A percentile compares a stretch with the other conserved stretches of the same genome.
Evolutionary conservation across 2,329 filamentous ascomycete species (phyloP).

Genomic region (Huntiella decipiens): DNA sequence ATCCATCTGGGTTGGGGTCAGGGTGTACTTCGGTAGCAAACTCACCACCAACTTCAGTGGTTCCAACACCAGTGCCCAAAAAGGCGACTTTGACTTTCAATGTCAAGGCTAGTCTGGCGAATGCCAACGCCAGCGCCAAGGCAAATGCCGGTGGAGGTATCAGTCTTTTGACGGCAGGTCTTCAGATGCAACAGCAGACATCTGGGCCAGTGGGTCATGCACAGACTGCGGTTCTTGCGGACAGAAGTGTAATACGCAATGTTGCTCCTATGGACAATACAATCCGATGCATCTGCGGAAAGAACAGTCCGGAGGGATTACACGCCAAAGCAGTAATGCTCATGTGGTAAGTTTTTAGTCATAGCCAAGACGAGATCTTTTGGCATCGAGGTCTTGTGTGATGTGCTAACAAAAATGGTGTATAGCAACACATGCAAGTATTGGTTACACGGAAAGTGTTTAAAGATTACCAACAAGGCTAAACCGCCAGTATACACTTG

Average conservation of each 20-base stretch:
- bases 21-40: neutral
- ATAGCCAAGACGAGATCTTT: neutral
- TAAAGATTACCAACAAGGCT: conserved; percentile 37
- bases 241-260: neutral
- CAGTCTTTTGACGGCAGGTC: neutral
- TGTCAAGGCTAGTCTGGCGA: conserved; percentile 1
- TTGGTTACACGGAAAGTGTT: conserved; percentile 44
- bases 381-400: neutral
- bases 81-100: conserved; percentile 2
- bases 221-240: neutral
- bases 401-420: neutral
- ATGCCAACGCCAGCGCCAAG: neutral
- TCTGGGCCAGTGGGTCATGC: neutral
- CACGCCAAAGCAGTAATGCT: conserved; percentile 33
- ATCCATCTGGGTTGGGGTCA: neutral
- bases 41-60: neutral
- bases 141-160: neutral
- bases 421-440: conserved; percentile 44
- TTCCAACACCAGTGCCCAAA: neutral
- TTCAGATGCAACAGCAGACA: neutral
- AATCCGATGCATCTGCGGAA: conserved; percentile 39
- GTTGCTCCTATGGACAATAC: conserved; percentile 14
- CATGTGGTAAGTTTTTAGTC: conserved; percentile 34
- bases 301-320: conserved; percentile 24
- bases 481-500: conserved; percentile 44